Base-by-base conservation (phyloP, 129 eudicot genomes). In the Gnaphalium uliginosum region DNA sequence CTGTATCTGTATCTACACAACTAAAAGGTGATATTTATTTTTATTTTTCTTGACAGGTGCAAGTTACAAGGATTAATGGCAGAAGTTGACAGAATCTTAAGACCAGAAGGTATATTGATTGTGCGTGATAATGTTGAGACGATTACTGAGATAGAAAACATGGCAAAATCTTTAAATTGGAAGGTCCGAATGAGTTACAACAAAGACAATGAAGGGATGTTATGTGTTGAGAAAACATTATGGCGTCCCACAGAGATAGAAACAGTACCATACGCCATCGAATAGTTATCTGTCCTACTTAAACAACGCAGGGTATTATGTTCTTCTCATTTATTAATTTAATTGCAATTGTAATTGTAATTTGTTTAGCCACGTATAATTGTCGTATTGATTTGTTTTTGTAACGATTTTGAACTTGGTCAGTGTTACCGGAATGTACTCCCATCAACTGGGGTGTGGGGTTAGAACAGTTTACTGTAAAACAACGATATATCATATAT, bases 151-250 rank as follows among this genome's bases (percentile, higher is more conserved):
- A 53, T 88, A 4, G 85, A 85, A 72, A 83, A 76, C 60, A 78
- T 88, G 89, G 89, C 88, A 3, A 88, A 85, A 69, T 80, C 93
- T n/a, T 67, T 88, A 57, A 84, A 85, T 0, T 88, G 93, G 93
- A 88, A 81, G 60, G 68, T 88, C 43, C 32, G 71, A 56, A 69
- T 82, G 66, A 81, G 48, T 54, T 83, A 83, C 75, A 82, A 78
- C 68, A 72, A 81, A 71, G 89, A 82, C 67, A 78, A 81, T 10
- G 90, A 88, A 59, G 90, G 87, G n/a, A 30, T 88, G 60, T 54
- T 88, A 37, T 85, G 84, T 72, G 83, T 85, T 51, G 78, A 81
- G 69, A 88, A 88, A 69, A 74, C 93, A 8, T 73, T 62, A 0
- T 88, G 93, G 93, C 87, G 89, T 25, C 93, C 93, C 24, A 46